Base-by-base conservation (phyloP, 179 eudicot species). In the Amaranthus tricolor region DNA sequence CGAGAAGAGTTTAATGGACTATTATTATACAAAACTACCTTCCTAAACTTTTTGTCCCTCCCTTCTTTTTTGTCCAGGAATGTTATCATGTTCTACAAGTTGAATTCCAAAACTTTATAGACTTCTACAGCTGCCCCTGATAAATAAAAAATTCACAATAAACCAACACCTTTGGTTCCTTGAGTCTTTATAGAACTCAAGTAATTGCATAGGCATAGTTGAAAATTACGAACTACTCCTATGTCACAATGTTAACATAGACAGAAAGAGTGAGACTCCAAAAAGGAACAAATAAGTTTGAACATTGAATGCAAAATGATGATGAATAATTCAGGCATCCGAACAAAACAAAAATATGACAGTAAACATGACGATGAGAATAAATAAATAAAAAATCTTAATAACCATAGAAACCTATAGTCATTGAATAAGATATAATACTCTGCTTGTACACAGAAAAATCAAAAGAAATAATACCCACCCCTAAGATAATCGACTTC, bases 401-500 rank as follows among this genome's bases (percentile, higher is more conserved):
- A 50, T 31, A 40, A 15, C 51, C 19, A 24, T 49, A 17, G 65
- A 58, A 54, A 45, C 14, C 74, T 56, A 21, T 12, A 58, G 16
- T 60, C 54, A 61, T 61, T 49, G 17, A 48, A 20, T 20, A 60
- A 17, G 45, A 6, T 57, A 58, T 57, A 55, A 24, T 44, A 9
- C 4, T 48, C 48, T 16, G 15, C 44, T n/a, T 10, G 6, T 19
- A 62, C 21, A 61, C 31, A 64, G 8, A 50, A 45, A 78, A 68
- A 24, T 44, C 45, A 44, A 55, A 8, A 74, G 56, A 16, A 79
- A 45, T 47, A 59, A 70, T 70, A 82, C 90, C 53, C 74, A 94
- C 98, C 92, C 98, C 98, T 13, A 90, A 60, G 70, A 81, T 77
- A 77, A 94, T 94, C 78, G 79, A 80, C 83, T 90, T 92, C 78